These are phyloP conservation scores for Myrica gale DNA, from an alignment of 306 rosid genomes.

Conservation along the genomic window DNA sequence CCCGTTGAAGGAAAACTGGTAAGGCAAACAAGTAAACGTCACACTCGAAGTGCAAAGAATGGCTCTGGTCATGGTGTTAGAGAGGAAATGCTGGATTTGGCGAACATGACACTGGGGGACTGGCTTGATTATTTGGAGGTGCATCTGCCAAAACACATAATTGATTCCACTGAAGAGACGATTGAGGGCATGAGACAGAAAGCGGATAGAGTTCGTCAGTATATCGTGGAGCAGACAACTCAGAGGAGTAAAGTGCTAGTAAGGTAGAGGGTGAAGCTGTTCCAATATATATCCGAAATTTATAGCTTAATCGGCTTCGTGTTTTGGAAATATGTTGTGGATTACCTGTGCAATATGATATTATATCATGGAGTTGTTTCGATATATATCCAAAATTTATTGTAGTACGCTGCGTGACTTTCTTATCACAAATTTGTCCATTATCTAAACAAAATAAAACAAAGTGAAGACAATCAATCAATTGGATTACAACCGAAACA, in stretches of 20 bases:
- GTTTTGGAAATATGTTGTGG: neutral
- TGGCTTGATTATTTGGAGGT: slow-evolving; percentile 76
- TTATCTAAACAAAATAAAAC: too few relatives aligned
- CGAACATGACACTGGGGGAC: slow-evolving; percentile 63
- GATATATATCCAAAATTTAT: too few relatives aligned
- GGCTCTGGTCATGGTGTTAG: slow-evolving; percentile 19
- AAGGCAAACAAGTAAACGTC: slow-evolving; percentile 12
- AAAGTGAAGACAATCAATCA: too few relatives aligned
- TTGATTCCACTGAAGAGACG: slow-evolving; percentile 56
- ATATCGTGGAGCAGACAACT: slow-evolving; percentile 41
- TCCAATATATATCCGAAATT: neutral
- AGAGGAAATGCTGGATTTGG: slow-evolving; percentile 45
- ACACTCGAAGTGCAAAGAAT: slow-evolving; percentile 32
- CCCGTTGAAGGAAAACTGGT: slow-evolving; percentile 1
- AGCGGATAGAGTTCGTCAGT: slow-evolving; percentile 50
- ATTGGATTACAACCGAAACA: too few relatives aligned
- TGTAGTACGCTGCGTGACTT: too few relatives aligned
- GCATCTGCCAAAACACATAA: slow-evolving; percentile 59
- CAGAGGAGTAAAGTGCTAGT: slow-evolving; percentile 29
- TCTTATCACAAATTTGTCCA: too few relatives aligned
- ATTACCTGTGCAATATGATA: neutral
- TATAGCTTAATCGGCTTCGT: neutral
- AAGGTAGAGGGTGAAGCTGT: slow-evolving; percentile 12
- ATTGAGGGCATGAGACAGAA: slow-evolving; percentile 52
- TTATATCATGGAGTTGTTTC: too few relatives aligned